Evolutionary conservation across 768 basidiomycete species (phyloP).

Genomic region (Mycena rebaudengoi): DNA sequence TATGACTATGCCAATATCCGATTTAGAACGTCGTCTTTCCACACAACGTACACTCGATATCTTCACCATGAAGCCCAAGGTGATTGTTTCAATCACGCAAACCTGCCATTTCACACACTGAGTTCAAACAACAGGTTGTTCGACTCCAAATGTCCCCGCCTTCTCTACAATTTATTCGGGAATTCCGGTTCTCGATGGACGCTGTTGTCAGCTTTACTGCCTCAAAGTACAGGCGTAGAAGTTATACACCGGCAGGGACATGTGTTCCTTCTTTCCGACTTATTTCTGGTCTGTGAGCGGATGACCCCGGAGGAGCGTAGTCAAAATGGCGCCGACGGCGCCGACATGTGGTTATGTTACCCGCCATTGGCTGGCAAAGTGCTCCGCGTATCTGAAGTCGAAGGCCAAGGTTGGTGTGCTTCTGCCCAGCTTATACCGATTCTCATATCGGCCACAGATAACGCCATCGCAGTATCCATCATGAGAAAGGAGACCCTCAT

Average conservation of each 20-base stretch:
- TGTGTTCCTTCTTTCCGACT: slow-evolving; percentile 89
- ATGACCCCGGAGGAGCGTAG: slow-evolving; percentile 74
- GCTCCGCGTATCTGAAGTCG: slow-evolving; percentile 71
- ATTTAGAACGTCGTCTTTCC: slow-evolving; percentile 83
- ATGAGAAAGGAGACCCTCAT: slow-evolving; percentile 88
- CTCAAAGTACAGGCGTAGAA: slow-evolving; percentile 77
- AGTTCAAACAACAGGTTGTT: slow-evolving; percentile 65
- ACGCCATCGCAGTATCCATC: slow-evolving; percentile 77
- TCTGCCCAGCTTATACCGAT: neutral
- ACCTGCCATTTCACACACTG: slow-evolving; percentile 3
- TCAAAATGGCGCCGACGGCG: slow-evolving; percentile 58
- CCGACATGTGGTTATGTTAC: slow-evolving; percentile 93
- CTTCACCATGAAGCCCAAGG: slow-evolving; percentile 95
- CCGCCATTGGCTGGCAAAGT: slow-evolving; percentile 97
- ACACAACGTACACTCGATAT: slow-evolving; percentile 88
- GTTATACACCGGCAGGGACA: slow-evolving; percentile 82
- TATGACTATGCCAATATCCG: slow-evolving; percentile 66
- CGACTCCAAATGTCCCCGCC: slow-evolving; percentile 91
- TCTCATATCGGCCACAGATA: slow-evolving; percentile 54
- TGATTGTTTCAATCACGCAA: slow-evolving; percentile 35
- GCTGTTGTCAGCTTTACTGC: slow-evolving; percentile 80
- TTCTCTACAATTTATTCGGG: slow-evolving; percentile 77
- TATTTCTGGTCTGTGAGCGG: slow-evolving; percentile 90
- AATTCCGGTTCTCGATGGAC: slow-evolving; percentile 75
- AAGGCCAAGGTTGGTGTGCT: slow-evolving; percentile 61